Percentiles rank a stretch among this genome's conserved stretches.
Conservation (phyloP, 2,329 filamentous ascomycete species). For the Zymoseptoria pseudotritici region DNA sequence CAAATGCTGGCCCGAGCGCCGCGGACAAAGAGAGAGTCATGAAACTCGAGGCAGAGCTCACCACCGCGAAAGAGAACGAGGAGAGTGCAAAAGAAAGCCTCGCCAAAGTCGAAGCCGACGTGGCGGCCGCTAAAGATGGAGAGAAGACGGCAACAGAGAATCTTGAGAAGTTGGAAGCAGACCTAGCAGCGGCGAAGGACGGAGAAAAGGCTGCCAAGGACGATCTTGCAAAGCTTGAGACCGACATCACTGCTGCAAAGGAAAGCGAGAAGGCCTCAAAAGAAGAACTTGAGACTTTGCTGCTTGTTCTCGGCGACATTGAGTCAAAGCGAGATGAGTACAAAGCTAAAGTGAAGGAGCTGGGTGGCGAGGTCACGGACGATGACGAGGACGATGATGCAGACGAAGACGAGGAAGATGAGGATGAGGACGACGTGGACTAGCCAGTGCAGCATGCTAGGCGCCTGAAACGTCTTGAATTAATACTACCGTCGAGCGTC, state of each 20-base stretch:
- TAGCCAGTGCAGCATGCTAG: not conserved
- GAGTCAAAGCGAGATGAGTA: conserved; percentile 36
- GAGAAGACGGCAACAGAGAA: conserved; percentile 3
- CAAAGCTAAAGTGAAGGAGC: conserved; percentile 21
- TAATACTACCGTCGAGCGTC: conserved; percentile 1
- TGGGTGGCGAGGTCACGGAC: conserved; percentile 27
- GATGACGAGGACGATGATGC: conserved; percentile 27
- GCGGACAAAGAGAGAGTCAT: conserved; percentile 11
- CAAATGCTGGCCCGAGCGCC: not conserved
- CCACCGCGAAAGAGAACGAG: conserved; percentile 4
- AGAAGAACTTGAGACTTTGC: conserved; percentile 21
- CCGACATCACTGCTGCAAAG: conserved; percentile 10
- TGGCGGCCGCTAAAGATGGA: conserved; percentile 1
- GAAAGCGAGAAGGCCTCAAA: conserved; percentile 12
- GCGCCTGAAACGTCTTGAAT: not conserved
- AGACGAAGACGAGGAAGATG: conserved; percentile 22
- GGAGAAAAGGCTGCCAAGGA: conserved; percentile 4
- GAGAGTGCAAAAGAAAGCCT: conserved; percentile 6
- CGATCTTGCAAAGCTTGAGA: conserved; percentile 9
- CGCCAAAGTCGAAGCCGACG: conserved; percentile 1
- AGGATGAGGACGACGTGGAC: conserved; percentile 11
- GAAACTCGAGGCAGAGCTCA: conserved; percentile 8
- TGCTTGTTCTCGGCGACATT: conserved; percentile 43
- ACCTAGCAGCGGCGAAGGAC: conserved; percentile 4
- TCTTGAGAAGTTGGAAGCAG: conserved; percentile 10